These are phyloP conservation scores for Geotrichum phurueaensis DNA, from an alignment of 1,139 yeast genomes.

Conservation along the genomic window DNA sequence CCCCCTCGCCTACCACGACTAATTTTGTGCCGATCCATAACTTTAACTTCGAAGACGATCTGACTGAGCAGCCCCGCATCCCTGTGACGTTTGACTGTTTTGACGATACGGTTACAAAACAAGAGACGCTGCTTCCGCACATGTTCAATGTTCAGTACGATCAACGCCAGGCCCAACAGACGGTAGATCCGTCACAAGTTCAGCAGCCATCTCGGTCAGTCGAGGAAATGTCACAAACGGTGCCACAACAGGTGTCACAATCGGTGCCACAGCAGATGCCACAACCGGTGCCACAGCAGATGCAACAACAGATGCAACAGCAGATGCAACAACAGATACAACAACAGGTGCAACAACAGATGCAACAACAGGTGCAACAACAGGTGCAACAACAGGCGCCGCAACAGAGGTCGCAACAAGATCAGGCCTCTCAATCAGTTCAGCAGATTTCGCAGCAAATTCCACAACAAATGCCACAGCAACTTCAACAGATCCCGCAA, in stretches of 20 bases:
- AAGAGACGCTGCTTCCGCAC: constrained; percentile 7
- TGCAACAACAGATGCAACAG: background rate
- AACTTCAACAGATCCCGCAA: background rate
- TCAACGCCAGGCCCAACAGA: background rate
- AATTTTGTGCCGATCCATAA: background rate
- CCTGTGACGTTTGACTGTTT: constrained; percentile 4
- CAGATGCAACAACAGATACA: constrained; percentile 2
- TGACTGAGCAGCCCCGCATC: background rate
- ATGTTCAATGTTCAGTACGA: background rate
- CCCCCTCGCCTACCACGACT: background rate
- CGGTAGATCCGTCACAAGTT: background rate
- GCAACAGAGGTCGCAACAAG: background rate
- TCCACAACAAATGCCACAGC: background rate
- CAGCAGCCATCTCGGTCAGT: background rate
- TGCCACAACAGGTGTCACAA: constrained; percentile 3
- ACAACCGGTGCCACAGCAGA: constrained; percentile 1
- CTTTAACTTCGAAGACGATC: background rate
- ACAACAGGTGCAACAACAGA: constrained; percentile 1
- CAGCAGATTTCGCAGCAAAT: background rate
- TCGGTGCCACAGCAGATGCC: background rate
- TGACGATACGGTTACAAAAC: background rate
- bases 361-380: too few species aligned
- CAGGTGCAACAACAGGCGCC: background rate
- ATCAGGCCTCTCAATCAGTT: background rate
- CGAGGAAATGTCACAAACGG: constrained; percentile 3